phyloP scores from a whole-genome alignment of 164 flowering plant genomes.

The Magnolia kwangsiensis region DNA sequence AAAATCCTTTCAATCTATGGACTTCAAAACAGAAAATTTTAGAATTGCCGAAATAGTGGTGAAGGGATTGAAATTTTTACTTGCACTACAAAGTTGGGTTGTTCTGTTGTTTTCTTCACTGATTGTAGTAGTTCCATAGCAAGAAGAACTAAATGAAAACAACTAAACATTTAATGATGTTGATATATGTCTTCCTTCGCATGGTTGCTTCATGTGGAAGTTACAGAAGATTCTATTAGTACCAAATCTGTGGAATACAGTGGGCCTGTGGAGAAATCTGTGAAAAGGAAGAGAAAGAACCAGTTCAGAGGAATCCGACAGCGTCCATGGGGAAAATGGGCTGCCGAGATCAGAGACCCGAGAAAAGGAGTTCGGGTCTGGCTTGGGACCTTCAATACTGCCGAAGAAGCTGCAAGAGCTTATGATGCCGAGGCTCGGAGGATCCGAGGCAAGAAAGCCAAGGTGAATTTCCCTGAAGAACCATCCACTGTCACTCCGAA shows the following conservation, averaged over 20 bases:
- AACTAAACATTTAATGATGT: neutral
- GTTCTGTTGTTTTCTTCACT: neutral
- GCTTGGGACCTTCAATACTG: constrained; percentile 98
- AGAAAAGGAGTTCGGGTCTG: constrained; percentile 93
- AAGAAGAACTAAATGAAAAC: neutral
- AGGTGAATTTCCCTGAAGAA: constrained; percentile 91
- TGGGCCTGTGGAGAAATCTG: constrained; percentile 61
- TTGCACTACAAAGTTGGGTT: too few species aligned
- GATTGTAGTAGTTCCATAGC: neutral
- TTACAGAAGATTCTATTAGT: constrained; percentile 26
- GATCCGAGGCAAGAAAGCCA: constrained; percentile 93
- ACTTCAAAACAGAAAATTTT: too few species aligned
- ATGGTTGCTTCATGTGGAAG: neutral
- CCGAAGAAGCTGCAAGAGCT: constrained; percentile 98
- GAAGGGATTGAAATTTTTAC: too few species aligned
- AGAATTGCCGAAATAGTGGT: too few species aligned
- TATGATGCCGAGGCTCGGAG: constrained; percentile 96
- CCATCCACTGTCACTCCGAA: constrained; percentile 28
- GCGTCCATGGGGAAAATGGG: constrained; percentile 99
- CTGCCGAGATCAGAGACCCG: constrained; percentile 99
- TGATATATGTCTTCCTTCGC: neutral
- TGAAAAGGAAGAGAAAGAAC: constrained; percentile 92
- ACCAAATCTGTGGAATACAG: constrained; percentile 44
- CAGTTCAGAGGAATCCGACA: constrained; percentile 92
- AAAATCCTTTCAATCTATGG: too few species aligned